phyloP scores from a whole-genome alignment of 2,329 filamentous ascomycete genomes.

The Lachnellula cervina region DNA sequence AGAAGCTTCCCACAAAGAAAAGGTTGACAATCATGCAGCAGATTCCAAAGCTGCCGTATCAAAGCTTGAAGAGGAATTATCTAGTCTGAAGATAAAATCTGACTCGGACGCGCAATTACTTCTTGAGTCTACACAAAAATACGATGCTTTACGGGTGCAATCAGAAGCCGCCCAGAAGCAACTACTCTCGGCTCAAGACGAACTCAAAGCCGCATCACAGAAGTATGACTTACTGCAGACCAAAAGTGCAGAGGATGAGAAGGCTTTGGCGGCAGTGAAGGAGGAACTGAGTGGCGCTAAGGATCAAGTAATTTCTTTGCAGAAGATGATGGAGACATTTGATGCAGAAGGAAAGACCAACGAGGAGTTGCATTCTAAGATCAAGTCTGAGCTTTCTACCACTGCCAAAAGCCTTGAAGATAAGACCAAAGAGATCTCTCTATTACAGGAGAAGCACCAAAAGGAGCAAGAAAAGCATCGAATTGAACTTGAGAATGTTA shows the following conservation, averaged over 20 bases:
- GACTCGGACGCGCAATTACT: conserved; percentile 27
- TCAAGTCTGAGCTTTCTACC: conserved; percentile 26
- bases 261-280: conserved; percentile 40
- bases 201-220: conserved; percentile 17
- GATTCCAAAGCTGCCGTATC: conserved; percentile 43
- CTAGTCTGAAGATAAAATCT: conserved; percentile 45
- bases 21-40: conserved; percentile 41
- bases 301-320: conserved; percentile 43
- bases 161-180: conserved; percentile 39
- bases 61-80: conserved; percentile 49
- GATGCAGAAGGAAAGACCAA: conserved; percentile 37
- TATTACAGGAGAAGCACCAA: conserved; percentile 51
- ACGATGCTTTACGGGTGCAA: conserved; percentile 46
- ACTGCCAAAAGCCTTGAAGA: conserved; percentile 28
- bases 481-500: conserved; percentile 53
- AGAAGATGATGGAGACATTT: conserved; percentile 45
- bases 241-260: conserved; percentile 37
- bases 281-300: conserved; percentile 32
- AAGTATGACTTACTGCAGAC: conserved; percentile 38
- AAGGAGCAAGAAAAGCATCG: conserved; percentile 50
- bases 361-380: conserved; percentile 27
- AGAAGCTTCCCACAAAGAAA: conserved; percentile 42
- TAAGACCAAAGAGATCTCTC: conserved; percentile 34
- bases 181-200: conserved; percentile 36
- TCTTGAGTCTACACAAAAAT: conserved; percentile 32